Percentiles rank a stretch among this genome's conserved stretches.
Conservation (phyloP, 73 alveolate genomes). For the Diophrys sp. region DNA sequence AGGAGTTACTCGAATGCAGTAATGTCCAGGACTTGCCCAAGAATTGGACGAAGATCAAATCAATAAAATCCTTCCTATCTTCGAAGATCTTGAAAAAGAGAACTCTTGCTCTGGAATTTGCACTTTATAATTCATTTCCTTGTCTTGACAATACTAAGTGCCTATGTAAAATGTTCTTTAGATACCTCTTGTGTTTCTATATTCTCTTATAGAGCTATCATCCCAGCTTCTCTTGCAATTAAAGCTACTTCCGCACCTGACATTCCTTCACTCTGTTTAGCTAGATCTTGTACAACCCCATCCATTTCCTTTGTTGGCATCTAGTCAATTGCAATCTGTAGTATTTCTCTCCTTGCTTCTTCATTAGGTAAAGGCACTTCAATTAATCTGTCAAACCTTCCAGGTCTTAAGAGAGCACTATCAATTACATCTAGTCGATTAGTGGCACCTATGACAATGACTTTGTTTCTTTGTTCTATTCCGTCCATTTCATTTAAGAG, state of each 20-base stretch:
- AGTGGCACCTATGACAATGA: constrained; percentile 97
- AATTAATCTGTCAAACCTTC: constrained; percentile 89
- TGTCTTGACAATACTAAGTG: constrained; percentile 51
- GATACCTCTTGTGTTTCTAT: constrained; percentile 58
- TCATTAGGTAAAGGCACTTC: constrained; percentile 89
- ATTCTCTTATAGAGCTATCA: constrained; percentile 83
- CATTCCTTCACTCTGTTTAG: constrained; percentile 59
- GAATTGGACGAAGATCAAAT: too few relatives aligned
- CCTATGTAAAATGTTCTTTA: constrained; percentile 51
- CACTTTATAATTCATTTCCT: constrained; percentile 5
- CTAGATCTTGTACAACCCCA: constrained; percentile 59
- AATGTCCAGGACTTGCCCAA: too few relatives aligned
- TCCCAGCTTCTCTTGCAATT: constrained; percentile 96
- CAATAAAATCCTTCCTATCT: too few relatives aligned
- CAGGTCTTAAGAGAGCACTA: constrained; percentile 88
- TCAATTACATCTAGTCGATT: constrained; percentile 82
- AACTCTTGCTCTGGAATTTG: too few relatives aligned
- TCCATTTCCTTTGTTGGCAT: constrained; percentile 65
- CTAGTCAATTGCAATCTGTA: constrained; percentile 61
- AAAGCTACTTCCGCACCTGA: constrained; percentile 97
- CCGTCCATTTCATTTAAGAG: constrained; percentile 99
- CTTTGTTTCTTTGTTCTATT: constrained; percentile 81
- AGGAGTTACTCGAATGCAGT: too few relatives aligned
- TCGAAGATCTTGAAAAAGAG: too few relatives aligned
- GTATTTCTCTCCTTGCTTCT: constrained; percentile 78